These are phyloP conservation scores for Xeromyces bisporus DNA, from an alignment of 495 filamentous ascomycete species.

Conservation along the genomic window DNA sequence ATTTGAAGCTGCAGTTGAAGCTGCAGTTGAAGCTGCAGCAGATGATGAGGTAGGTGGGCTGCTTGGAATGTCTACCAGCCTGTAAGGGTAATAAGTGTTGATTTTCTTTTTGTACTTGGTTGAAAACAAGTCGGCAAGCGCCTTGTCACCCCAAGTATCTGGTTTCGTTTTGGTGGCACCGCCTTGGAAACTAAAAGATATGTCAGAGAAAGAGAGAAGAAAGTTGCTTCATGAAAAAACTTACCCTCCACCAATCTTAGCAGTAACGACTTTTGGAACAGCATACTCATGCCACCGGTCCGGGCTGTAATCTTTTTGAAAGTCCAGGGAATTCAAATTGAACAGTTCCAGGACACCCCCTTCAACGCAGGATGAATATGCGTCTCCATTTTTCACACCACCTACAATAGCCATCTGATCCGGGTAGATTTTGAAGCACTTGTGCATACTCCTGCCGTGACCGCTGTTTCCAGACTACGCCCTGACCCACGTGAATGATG, in stretches of 20 bases:
- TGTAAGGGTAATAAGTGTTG: slow-evolving; percentile 44
- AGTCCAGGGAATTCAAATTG: slow-evolving; percentile 41
- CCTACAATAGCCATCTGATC: slow-evolving; percentile 62
- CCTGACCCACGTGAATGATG: slow-evolving; percentile 61
- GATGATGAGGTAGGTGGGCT: neutral
- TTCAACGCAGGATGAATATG: slow-evolving; percentile 34
- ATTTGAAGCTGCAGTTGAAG: neutral
- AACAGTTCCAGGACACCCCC: slow-evolving; percentile 41
- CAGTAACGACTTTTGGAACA: slow-evolving; percentile 39
- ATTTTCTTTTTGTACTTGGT: slow-evolving; percentile 40
- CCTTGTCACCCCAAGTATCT: slow-evolving; percentile 32
- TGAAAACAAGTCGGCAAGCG: slow-evolving; percentile 35
- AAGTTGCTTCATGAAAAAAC: slow-evolving; percentile 4
- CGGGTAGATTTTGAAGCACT: slow-evolving; percentile 50
- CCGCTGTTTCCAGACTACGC: slow-evolving; percentile 27
- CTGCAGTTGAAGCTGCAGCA: slow-evolving; percentile 6
- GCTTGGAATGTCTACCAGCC: too few relatives aligned
- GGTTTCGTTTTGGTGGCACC: slow-evolving; percentile 39
- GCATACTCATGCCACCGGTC: slow-evolving; percentile 36
- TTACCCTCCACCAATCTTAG: slow-evolving; percentile 44
- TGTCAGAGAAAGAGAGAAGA: neutral
- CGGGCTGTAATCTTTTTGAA: slow-evolving; percentile 46
- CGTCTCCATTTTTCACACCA: slow-evolving; percentile 19
- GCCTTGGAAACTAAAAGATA: slow-evolving; percentile 24
- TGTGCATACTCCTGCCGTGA: slow-evolving; percentile 43